Evolutionary conservation across 345 rosid genomes (phyloP).

Genomic region (Salix caprea): DNA sequence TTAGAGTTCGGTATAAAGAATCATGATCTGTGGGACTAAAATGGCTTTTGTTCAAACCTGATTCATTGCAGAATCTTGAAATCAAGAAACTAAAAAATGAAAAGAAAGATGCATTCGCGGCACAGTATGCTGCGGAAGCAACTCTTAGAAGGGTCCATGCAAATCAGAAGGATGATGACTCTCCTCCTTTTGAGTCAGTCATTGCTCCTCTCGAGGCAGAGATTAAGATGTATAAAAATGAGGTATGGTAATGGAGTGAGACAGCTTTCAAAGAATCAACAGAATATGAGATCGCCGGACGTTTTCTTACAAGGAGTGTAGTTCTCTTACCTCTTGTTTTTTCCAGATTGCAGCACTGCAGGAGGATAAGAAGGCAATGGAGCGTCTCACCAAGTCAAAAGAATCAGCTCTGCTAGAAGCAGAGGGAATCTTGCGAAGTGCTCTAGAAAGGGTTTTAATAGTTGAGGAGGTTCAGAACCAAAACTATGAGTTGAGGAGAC

Average conservation of each 20-base stretch:
- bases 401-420: conserved; percentile 85
- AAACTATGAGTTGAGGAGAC: conserved; percentile 73
- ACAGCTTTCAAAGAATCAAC: neutral
- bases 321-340: neutral
- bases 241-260: conserved; percentile 35
- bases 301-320: neutral
- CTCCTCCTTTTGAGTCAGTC: conserved; percentile 55
- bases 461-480: conserved; percentile 96
- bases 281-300: neutral
- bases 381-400: conserved; percentile 81
- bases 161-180: conserved; percentile 61
- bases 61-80: conserved; percentile 59
- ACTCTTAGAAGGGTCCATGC: conserved; percentile 71
- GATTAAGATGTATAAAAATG: conserved; percentile 64
- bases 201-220: conserved; percentile 87
- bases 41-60: conserved; percentile 7
- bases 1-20: neutral
- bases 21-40: neutral
- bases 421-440: conserved; percentile 71
- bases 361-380: conserved; percentile 89
- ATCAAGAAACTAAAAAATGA: conserved; percentile 55
- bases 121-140: conserved; percentile 88
- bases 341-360: conserved; percentile 56
- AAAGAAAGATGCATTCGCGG: conserved; percentile 80
- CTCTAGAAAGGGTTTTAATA: conserved; percentile 86